Evolutionary conservation across 108 stramenopile genomes (phyloP).

Genomic region (Fragilaria crotonensis): DNA sequence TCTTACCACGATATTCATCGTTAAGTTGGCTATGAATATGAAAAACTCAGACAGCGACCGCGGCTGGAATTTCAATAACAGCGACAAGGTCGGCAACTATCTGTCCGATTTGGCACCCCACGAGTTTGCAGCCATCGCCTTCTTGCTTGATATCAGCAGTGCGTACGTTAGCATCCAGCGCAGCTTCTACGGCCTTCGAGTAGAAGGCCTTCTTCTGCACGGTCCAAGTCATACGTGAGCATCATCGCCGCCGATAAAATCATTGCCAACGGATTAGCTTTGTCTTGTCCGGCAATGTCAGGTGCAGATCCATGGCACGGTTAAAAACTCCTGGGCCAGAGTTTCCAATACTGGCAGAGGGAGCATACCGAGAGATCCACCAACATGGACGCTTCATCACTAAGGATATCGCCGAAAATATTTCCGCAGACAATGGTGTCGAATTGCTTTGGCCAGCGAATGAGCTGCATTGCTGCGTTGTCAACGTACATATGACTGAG

Average conservation of each 20-base stretch:
- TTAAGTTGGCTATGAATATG: too few species aligned
- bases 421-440: conserved; percentile 97
- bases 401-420: conserved; percentile 98
- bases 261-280: conserved; percentile 97
- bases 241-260: conserved; percentile 98
- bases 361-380: conserved; percentile 96
- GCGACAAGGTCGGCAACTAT: conserved; percentile 63
- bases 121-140: conserved; percentile 75
- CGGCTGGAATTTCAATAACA: conserved; percentile 29
- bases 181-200: conserved; percentile 87
- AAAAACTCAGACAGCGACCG: conserved; percentile 3
- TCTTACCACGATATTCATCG: too few species aligned
- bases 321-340: conserved; percentile 96
- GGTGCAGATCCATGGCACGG: conserved; percentile 98
- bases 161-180: conserved; percentile 82
- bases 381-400: conserved; percentile 96
- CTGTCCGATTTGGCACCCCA: conserved; percentile 89
- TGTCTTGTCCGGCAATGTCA: conserved; percentile 95
- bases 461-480: conserved; percentile 98
- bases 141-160: conserved; percentile 93
- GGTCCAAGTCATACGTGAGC: conserved; percentile 91
- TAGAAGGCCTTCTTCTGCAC: conserved; percentile 79
- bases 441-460: conserved; percentile 97
- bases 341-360: conserved; percentile 96
- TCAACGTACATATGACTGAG: conserved; percentile 98